Evolutionary conservation across 208 protist species (phyloP).

Genomic region (Wallacemonas sp.): DNA sequence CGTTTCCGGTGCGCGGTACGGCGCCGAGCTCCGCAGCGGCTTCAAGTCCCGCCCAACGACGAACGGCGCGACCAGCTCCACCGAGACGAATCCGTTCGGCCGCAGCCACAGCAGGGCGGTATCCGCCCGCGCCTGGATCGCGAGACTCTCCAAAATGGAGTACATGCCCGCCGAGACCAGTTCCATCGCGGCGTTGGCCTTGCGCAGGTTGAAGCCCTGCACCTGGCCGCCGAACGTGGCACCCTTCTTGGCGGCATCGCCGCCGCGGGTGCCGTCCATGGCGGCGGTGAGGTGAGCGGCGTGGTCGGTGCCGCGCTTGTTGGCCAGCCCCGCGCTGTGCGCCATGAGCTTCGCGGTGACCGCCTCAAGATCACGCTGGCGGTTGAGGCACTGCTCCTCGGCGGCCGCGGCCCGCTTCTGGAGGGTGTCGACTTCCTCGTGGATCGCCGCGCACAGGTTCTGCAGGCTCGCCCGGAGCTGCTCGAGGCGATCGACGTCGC

Average conservation of each 20-base stretch:
- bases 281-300: background rate
- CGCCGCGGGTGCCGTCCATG: background rate
- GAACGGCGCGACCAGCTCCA: slow-evolving; percentile 87
- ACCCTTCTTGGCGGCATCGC: slow-evolving; percentile 18
- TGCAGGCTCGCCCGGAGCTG: slow-evolving; percentile 50
- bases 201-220: slow-evolving; percentile 55
- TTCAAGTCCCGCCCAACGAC: slow-evolving; percentile 75
- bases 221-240: slow-evolving; percentile 69
- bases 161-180: slow-evolving; percentile 85
- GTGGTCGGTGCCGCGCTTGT: background rate
- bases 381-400: slow-evolving; percentile 28
- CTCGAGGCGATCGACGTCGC: slow-evolving; percentile 52
- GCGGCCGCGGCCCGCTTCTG: slow-evolving; percentile 25
- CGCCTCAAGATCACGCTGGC: slow-evolving; percentile 30
- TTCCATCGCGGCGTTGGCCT: slow-evolving; percentile 72
- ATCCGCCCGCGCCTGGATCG: slow-evolving; percentile 70
- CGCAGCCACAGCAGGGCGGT: slow-evolving; percentile 82
- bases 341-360: slow-evolving; percentile 20
- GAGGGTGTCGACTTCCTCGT: slow-evolving; percentile 70
- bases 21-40: slow-evolving; percentile 64
- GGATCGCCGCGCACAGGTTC: slow-evolving; percentile 64
- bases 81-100: slow-evolving; percentile 64
- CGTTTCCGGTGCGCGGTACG: slow-evolving; percentile 73
- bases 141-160: slow-evolving; percentile 72
- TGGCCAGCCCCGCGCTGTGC: background rate